Conservation (phyloP, 371 early-diverging fungal species). For the Mortierella sp. region DNA sequence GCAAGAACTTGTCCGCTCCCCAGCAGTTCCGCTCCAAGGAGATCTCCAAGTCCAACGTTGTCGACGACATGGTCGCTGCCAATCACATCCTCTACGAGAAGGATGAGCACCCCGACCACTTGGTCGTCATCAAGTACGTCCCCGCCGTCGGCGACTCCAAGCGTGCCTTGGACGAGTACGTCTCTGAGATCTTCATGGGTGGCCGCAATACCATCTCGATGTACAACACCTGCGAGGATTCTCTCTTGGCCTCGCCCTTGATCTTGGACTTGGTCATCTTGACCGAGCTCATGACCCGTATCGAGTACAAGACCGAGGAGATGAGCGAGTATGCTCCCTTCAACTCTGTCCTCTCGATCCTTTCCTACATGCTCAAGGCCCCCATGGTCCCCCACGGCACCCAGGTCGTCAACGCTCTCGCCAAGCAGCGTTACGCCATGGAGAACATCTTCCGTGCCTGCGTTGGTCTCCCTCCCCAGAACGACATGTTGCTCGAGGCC, state of each 20-base stretch:
- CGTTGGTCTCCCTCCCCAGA: slow-evolving; percentile 91
- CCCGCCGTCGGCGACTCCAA: slow-evolving; percentile 97
- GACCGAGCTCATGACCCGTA: slow-evolving; percentile 96
- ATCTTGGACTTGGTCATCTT: slow-evolving; percentile 95
- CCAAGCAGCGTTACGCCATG: slow-evolving; percentile 94
- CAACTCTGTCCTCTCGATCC: slow-evolving; percentile 93
- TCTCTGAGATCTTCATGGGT: slow-evolving; percentile 98
- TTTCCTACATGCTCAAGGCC: slow-evolving; percentile 93
- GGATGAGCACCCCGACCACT: slow-evolving; percentile 95
- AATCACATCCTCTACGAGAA: slow-evolving; percentile 90
- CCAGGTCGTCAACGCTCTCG: slow-evolving; percentile 94
- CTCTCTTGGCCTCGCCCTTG: slow-evolving; percentile 95
- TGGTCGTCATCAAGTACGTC: slow-evolving; percentile 98
- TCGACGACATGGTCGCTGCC: slow-evolving; percentile 98
- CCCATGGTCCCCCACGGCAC: slow-evolving; percentile 93
- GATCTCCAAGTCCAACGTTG: slow-evolving; percentile 96
- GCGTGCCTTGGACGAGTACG: slow-evolving; percentile 98
- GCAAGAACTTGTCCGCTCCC: slow-evolving; percentile 96
- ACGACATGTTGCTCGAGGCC: slow-evolving; percentile 92
- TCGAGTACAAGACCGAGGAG: slow-evolving; percentile 81
- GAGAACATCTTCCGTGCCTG: slow-evolving; percentile 98
- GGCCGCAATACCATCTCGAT: slow-evolving; percentile 96
- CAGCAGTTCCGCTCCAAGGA: slow-evolving; percentile 98
- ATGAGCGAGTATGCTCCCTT: slow-evolving; percentile 83
- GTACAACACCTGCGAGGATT: slow-evolving; percentile 98